Base-by-base conservation (phyloP, 2,329 filamentous ascomycete genomes). In the Fusarium palustre region DNA sequence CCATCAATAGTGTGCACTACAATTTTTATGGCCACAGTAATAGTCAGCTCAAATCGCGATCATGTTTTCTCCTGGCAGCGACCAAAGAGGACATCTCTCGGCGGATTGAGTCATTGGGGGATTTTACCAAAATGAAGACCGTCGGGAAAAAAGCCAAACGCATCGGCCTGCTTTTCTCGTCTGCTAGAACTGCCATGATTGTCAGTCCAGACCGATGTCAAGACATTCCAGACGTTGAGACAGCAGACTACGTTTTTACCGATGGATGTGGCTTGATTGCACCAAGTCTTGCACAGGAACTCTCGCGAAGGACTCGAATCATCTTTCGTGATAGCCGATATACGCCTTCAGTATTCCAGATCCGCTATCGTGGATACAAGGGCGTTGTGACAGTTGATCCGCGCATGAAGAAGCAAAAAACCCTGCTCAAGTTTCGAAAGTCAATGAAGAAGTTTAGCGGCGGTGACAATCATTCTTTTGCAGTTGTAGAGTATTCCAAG, bases 361-460 rank as follows among this genome's bases (percentile, higher is more conserved):
- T 61, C 7, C 36, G 58, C 8, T 61, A 61, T 15, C 55, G 58
- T 0, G 58, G 54, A 3, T 59, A 59, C 1, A 52, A 61, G 3
- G 58, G 58, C 0, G 58, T 61, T 0, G 58, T 61, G 1, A 61
- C 58, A 2, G 36, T 59, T 7, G 55, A 61, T 7, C 31, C 43
- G 3, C 55, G 55, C 9, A 61, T 61, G 58, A 24, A 15, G n/a
- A 52, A 45, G 1, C 11, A 61, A 1, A 59, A 59, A 0, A 25
- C 36, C 0, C 8, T 25, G 0, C 9, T 61, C 1, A 61, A 59
- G 18, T 1, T 61, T 12, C 55, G 58, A 4, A 59, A 61, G 4
- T 61, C 55, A 6, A 61, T 61, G 58, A 61, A 61, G 7, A 61
- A 61, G 20, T 61, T 61, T 2, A 59, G 8, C 1, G 58, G 55